phyloP scores from a whole-genome alignment of 768 basidiomycete species.

The Mycena albidolilacea region DNA sequence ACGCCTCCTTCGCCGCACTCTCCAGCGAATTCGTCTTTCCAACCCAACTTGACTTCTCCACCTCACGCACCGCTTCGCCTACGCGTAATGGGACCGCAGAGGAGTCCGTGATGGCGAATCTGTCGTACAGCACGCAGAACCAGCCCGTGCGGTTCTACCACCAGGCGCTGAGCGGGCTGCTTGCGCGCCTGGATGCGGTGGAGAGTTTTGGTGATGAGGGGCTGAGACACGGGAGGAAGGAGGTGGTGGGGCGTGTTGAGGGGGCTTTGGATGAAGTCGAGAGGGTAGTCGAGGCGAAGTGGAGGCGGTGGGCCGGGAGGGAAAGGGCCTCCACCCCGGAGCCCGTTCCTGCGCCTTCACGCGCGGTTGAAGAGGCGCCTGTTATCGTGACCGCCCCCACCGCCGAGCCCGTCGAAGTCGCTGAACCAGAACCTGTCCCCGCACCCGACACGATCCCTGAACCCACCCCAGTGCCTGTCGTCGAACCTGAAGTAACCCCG shows the following conservation, averaged over 20 bases:
- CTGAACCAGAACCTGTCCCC: not conserved
- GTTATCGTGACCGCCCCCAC: too few relatives aligned
- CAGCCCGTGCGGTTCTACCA: constrained; percentile 74
- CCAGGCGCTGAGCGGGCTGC: constrained; percentile 69
- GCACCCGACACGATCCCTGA: not conserved
- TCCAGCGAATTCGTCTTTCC: constrained; percentile 58
- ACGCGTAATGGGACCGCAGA: constrained; percentile 38
- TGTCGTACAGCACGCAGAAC: constrained; percentile 73
- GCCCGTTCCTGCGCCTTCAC: too few relatives aligned
- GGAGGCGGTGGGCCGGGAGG: constrained; percentile 48
- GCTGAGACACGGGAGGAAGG: constrained; percentile 67
- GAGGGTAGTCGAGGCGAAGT: constrained; percentile 59
- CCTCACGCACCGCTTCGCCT: constrained; percentile 49
- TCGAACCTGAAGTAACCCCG: not conserved
- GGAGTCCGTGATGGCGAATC: constrained; percentile 48
- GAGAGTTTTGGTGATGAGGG: constrained; percentile 71
- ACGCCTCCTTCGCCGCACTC: constrained; percentile 40
- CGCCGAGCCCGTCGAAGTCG: not conserved
- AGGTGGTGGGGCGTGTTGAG: constrained; percentile 70
- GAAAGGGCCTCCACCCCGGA: constrained; percentile 31
- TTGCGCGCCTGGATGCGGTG: constrained; percentile 72
- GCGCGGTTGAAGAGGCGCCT: too few relatives aligned
- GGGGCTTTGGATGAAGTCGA: constrained; percentile 69
- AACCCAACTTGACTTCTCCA: constrained; percentile 57
- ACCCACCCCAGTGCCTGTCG: not conserved